Evolutionary conservation across 306 rosid species (phyloP).

Genomic region (Senna siamea): DNA sequence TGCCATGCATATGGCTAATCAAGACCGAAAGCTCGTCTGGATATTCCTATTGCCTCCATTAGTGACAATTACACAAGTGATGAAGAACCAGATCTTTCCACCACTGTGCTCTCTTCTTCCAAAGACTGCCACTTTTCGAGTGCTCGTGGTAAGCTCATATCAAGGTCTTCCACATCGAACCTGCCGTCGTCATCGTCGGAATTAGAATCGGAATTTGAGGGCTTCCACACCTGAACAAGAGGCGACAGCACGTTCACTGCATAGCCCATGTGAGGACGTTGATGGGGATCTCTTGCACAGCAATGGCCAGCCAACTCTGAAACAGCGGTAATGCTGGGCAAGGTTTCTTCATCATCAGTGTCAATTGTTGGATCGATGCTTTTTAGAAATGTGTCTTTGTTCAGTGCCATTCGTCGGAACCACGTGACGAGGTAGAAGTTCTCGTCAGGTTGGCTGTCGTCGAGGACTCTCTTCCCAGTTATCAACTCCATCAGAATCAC

Average conservation of each 20-base stretch:
- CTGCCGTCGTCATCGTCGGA: slow-evolving; percentile 29
- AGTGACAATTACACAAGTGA: background rate
- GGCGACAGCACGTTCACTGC: slow-evolving; percentile 63
- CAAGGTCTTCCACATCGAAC: slow-evolving; percentile 16
- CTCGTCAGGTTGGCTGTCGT: slow-evolving; percentile 78
- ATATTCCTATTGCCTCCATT: background rate
- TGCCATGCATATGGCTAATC: too few relatives aligned
- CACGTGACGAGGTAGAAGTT: slow-evolving; percentile 84
- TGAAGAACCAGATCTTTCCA: slow-evolving; percentile 5
- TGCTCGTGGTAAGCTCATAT: slow-evolving; percentile 51
- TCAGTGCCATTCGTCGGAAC: slow-evolving; percentile 57
- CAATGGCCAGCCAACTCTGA: slow-evolving; percentile 70
- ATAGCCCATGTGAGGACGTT: slow-evolving; percentile 66
- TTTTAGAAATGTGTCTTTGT: slow-evolving; percentile 45
- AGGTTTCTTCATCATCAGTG: slow-evolving; percentile 48
- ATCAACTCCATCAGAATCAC: slow-evolving; percentile 87
- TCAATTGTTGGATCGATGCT: slow-evolving; percentile 51
- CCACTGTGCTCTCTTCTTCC: slow-evolving; percentile 34
- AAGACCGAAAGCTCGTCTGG: too few relatives aligned
- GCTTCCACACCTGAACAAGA: slow-evolving; percentile 62
- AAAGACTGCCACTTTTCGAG: slow-evolving; percentile 61
- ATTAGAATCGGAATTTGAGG: background rate
- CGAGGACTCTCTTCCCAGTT: slow-evolving; percentile 82
- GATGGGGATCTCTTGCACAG: slow-evolving; percentile 60
- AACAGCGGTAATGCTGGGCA: slow-evolving; percentile 47